phyloP scores from a whole-genome alignment of 192 early-diverging fungal genomes.

The Coemansia sp. region DNA sequence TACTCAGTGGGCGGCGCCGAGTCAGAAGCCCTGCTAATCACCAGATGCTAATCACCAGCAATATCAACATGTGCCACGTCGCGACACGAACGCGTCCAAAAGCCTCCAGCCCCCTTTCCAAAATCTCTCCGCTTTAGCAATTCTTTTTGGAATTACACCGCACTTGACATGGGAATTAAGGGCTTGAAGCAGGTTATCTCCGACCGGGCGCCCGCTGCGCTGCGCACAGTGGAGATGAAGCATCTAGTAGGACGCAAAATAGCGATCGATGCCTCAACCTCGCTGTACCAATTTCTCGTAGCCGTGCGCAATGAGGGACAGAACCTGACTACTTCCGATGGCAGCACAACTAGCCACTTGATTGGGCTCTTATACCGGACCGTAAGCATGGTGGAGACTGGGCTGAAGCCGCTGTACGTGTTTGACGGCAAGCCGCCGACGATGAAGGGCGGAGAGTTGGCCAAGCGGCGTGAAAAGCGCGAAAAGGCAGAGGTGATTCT shows the following conservation, averaged over 20 bases:
- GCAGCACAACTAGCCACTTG: slow-evolving; percentile 95
- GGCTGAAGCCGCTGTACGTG: slow-evolving; percentile 95
- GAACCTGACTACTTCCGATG: slow-evolving; percentile 82
- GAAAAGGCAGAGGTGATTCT: slow-evolving; percentile 66
- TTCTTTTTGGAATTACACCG: too few relatives aligned
- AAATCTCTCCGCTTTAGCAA: too few relatives aligned
- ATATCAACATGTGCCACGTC: too few relatives aligned
- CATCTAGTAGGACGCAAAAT: slow-evolving; percentile 93
- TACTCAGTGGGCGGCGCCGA: too few relatives aligned
- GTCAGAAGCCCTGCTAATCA: too few relatives aligned
- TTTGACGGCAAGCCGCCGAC: slow-evolving; percentile 98
- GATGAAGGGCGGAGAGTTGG: slow-evolving; percentile 86
- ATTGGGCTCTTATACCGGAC: slow-evolving; percentile 97
- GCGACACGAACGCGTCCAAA: too few relatives aligned
- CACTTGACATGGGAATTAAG: slow-evolving; percentile 70
- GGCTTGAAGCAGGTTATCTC: slow-evolving; percentile 89
- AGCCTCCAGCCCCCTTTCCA: too few relatives aligned
- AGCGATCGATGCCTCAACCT: slow-evolving; percentile 97
- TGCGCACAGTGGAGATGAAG: slow-evolving; percentile 80
- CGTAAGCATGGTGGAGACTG: slow-evolving; percentile 93
- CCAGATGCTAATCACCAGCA: too few relatives aligned
- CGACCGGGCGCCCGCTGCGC: slow-evolving; percentile 83
- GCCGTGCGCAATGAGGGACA: slow-evolving; percentile 92
- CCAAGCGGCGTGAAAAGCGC: slow-evolving; percentile 70
- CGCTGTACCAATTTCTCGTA: slow-evolving; percentile 98